Evolutionary conservation across 768 basidiomycete genomes (phyloP), one percentile per base, ranked within the genome.

Genomic region (Tylopilus vinaceipallidus): DNA sequence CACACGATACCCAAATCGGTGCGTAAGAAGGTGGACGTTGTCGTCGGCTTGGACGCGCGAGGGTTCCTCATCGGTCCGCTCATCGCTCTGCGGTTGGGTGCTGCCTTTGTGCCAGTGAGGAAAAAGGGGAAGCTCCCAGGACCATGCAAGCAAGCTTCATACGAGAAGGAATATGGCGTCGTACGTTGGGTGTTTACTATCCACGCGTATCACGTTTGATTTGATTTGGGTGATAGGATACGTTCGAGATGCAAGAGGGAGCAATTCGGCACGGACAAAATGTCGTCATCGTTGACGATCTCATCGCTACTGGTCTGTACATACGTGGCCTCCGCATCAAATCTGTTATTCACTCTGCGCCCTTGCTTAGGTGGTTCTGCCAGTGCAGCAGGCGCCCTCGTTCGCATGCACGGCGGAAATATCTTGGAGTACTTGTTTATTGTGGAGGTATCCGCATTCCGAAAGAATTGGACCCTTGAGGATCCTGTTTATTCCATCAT

Each of bases 111-210:
- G 3, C 95, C 97, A 2, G 94, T 98, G 29, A 79, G 97, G 52
- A 99, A 99, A 73, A 73, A 74, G 53, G 95, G 94, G 5, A 99
- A 98, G 69, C 77, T 99, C n/a, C 97, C 97, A 6, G 97, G 97
- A 39, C 63, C 82, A 58, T 88, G 86, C 65, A 77, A 84, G 39
- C 75, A 76, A 27, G 86, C 82, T 3, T 77, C 76, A 19, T 99
- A 93, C 58, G 82, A 85, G 68, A 97, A 97, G 75, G 97, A 99
- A 66, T 97, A 98, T 58, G 95, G 94, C 38, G 62, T 69, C n/a
- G 91, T 92, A 57, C 64, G 84, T 71, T 5, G 42, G 4, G 32
- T 17, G 39, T 33, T 29, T 12, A 29, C 50, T 44, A 7, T 43
- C 26, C 33, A 19, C 29, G 20, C 36, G 14, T 38, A 34, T 13